Percentiles rank a stretch among this genome's conserved stretches.
Conservation (phyloP, 164 flowering plant genomes). For the Saururus chinensis region DNA sequence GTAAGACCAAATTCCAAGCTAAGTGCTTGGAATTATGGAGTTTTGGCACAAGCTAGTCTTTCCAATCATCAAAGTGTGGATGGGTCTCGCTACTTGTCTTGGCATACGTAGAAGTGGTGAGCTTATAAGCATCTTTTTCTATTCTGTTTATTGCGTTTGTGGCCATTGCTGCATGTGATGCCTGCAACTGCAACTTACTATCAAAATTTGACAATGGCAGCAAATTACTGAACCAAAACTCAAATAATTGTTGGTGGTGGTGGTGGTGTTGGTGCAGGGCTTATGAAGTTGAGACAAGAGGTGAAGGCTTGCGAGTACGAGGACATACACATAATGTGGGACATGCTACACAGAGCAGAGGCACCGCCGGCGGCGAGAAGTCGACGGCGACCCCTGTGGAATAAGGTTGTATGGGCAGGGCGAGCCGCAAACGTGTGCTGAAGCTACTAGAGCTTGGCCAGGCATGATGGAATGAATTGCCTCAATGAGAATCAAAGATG, state of each 20-base stretch:
- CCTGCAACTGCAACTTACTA: not conserved
- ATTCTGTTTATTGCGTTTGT: not conserved
- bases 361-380: not conserved
- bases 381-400: slow-evolving; percentile 21
- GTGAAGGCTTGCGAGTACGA: slow-evolving; percentile 55
- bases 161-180: not conserved
- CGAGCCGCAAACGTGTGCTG: not conserved
- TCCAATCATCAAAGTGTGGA: not conserved
- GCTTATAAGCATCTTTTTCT: not conserved
- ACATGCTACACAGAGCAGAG: slow-evolving; percentile 35
- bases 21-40: not conserved
- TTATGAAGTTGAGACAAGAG: slow-evolving; percentile 43
- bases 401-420: slow-evolving; percentile 25
- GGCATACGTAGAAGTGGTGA: not conserved
- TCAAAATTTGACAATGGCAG: not conserved
- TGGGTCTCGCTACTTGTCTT: not conserved
- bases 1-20: no score
- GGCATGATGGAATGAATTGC: not conserved
- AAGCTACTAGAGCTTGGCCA: not conserved
- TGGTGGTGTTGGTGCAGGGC: slow-evolving; percentile 21
- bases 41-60: not conserved
- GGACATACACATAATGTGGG: slow-evolving; percentile 71
- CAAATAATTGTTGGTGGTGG: not conserved
- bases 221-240: no score
- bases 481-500: no score